Base-by-base conservation (phyloP, 2,329 filamentous ascomycete genomes). In the Penicillium sp. region DNA sequence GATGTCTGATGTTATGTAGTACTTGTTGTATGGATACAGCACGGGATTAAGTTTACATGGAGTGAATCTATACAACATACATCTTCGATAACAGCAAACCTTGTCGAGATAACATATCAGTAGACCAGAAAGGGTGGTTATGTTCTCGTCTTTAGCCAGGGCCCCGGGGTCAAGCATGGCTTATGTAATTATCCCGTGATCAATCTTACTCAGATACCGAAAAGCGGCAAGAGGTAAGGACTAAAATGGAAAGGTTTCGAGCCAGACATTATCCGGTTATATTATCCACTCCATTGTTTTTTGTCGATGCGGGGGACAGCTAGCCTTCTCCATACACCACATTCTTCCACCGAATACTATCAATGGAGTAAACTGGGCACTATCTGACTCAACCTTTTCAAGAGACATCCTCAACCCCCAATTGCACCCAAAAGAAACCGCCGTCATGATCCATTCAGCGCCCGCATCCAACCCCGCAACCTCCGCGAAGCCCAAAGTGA, bases 401-500 rank as follows among this genome's bases (percentile, higher is more conserved):
- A 47, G 3, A 3, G 8, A 21, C 0, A 13, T 10, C 17, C 15
- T 9, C 15, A 23, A 9, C 25, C 6, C 12, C 5, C 19, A 15
- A 52, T 45, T 27, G 23, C 9, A 9, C 21, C 21, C 15, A 9
- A 13, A 23, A 10, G 13, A 43, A n/a, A 6, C 23, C 10, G 27
- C 51, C 54, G 49, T n/a, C 21, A 65, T 67, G 64, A 40, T 60
- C 43, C 50, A 58, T 51, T 27, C 60, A 54, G 42, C 58, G 17
- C 50, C 46, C 41, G 46, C 56, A 46, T 23, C 35, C 25, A 50
- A 41, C 43, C 52, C 42, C 58, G 27, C 42, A 48, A 40, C 51
- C 43, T 42, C 45, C 52, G 41, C 57, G 51, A 53, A 50, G 40
- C 49, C 60, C 23, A 66, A 47, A 43, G 37, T 57, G 48, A 65